Evolutionary conservation across 2,329 filamentous ascomycete species (phyloP).

Genomic region (Whalleya microplaca): DNA sequence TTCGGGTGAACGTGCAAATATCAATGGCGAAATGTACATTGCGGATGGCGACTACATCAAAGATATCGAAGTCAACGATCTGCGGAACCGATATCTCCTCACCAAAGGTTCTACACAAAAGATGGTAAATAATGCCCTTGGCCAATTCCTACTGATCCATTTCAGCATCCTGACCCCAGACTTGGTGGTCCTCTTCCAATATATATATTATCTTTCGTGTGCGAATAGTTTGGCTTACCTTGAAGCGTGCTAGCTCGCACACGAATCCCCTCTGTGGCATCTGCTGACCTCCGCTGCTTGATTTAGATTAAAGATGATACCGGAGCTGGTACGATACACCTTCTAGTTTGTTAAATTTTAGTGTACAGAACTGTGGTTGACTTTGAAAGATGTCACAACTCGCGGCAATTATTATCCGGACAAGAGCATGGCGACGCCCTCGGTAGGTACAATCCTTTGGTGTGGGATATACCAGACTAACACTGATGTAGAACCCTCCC

Average conservation of each 20-base stretch:
- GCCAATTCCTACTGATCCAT: slow-evolving; percentile 67
- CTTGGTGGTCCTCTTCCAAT: slow-evolving; percentile 39
- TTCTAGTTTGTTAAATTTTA: slow-evolving; percentile 51
- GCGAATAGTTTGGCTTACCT: slow-evolving; percentile 72
- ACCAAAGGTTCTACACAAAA: slow-evolving; percentile 98
- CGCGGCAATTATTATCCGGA: slow-evolving; percentile 96
- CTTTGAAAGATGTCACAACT: slow-evolving; percentile 93
- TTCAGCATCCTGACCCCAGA: slow-evolving; percentile 46
- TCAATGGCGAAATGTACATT: slow-evolving; percentile 90
- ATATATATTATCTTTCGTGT: slow-evolving; percentile 49
- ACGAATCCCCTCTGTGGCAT: slow-evolving; percentile 73
- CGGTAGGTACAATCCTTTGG: slow-evolving; percentile 61
- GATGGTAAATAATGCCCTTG: slow-evolving; percentile 92
- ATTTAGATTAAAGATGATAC: slow-evolving; percentile 99
- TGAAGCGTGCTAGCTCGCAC: slow-evolving; percentile 66
- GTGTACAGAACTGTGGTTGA: slow-evolving; percentile 60
- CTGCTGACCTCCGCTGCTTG: slow-evolving; percentile 90
- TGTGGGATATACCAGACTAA: slow-evolving; percentile 7
- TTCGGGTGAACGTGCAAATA: slow-evolving; percentile 51
- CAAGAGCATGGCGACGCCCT: slow-evolving; percentile 93
- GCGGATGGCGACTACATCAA: slow-evolving; percentile 98
- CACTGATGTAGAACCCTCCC: slow-evolving; percentile 73
- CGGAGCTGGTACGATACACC: slow-evolving; percentile 92
- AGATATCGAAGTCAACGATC: slow-evolving; percentile 98
- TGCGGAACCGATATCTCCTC: slow-evolving; percentile 94